Evolutionary conservation across 2,329 filamentous ascomycete genomes (phyloP).

Genomic region (Penicillium occitanis): DNA sequence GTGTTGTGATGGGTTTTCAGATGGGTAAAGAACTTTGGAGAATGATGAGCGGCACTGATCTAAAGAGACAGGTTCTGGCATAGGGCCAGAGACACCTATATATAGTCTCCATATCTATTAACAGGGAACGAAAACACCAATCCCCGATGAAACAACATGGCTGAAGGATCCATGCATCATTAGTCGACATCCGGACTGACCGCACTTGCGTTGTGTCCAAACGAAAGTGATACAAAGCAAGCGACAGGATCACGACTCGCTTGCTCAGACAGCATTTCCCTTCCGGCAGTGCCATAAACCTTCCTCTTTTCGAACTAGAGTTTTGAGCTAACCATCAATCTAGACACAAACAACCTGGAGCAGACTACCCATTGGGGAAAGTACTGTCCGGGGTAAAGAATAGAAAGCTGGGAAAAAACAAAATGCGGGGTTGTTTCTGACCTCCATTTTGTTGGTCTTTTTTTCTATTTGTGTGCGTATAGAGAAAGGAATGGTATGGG

Average conservation of each 20-base stretch:
- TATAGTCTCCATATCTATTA: neutral
- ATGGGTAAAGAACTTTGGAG: neutral
- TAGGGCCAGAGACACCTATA: neutral
- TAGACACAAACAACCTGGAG: constrained; percentile 7
- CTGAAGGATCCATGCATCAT: neutral
- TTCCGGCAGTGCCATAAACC: neutral
- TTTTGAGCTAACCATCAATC: constrained; percentile 1
- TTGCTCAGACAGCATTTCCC: neutral
- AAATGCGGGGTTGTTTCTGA: constrained; percentile 1
- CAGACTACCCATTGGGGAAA: constrained; percentile 5
- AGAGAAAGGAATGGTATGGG: neutral
- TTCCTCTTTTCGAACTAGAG: constrained; percentile 10
- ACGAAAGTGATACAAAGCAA: neutral
- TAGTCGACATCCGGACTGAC: neutral
- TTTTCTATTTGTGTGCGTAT: neutral
- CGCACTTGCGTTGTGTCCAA: neutral
- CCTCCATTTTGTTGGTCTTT: neutral
- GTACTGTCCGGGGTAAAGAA: constrained; percentile 5
- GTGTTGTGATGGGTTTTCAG: neutral
- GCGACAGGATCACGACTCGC: neutral
- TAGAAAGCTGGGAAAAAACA: neutral
- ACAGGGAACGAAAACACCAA: neutral
- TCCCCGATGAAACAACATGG: neutral
- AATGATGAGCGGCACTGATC: neutral
- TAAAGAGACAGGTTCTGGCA: neutral